A percentile compares a stretch with the other conserved stretches of the same genome.
phyloP scores from a whole-genome alignment of 306 rosid genomes.

The Hippophae gyantsensis region DNA sequence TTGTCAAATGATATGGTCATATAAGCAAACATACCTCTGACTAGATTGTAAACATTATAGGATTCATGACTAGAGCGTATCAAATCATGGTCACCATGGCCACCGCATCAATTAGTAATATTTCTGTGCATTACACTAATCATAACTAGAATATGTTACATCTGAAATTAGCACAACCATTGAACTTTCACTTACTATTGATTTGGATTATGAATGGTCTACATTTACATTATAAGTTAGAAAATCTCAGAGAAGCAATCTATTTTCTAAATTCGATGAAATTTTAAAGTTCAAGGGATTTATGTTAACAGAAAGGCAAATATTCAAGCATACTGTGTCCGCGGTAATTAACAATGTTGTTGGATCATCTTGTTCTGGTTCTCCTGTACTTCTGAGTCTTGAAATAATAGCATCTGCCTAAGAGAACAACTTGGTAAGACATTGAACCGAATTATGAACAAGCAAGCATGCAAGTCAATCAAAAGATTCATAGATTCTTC shows the following conservation, averaged over 20 bases:
- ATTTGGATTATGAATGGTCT: too few relatives aligned
- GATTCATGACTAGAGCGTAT: not conserved
- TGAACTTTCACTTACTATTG: too few relatives aligned
- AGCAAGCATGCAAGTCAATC: not conserved
- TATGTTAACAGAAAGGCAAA: not conserved
- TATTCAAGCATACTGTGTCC: constrained; percentile 57
- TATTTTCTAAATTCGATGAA: too few relatives aligned
- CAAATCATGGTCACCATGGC: too few relatives aligned
- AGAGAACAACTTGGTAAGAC: constrained; percentile 18
- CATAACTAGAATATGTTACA: too few relatives aligned
- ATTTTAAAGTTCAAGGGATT: too few relatives aligned
- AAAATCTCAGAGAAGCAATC: too few relatives aligned
- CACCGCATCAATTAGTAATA: too few relatives aligned
- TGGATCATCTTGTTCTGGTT: constrained; percentile 37
- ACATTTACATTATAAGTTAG: too few relatives aligned
- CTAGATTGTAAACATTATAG: not conserved
- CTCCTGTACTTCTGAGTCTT: constrained; percentile 31
- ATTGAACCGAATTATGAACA: not conserved
- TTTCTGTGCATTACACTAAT: too few relatives aligned
- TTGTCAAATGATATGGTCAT: not conserved
- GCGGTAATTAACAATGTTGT: constrained; percentile 67
- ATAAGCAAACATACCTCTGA: not conserved
- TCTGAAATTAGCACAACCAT: too few relatives aligned
- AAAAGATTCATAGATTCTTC: too few relatives aligned
- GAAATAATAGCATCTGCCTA: constrained; percentile 89